Base-by-base conservation (phyloP, 345 rosid genomes). In the Acer negundo region DNA sequence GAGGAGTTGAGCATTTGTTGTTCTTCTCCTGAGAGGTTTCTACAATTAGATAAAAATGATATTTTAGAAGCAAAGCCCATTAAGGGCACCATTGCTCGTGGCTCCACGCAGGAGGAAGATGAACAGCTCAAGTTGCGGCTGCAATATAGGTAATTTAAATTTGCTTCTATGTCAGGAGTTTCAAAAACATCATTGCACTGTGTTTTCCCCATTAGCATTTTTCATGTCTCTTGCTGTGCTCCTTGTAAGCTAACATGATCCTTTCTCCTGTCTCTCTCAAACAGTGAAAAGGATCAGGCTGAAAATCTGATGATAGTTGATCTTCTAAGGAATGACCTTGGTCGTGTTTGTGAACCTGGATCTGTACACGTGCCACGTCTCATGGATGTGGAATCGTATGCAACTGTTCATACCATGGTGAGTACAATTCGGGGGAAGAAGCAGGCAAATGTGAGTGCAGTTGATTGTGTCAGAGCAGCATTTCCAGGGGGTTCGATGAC, bases 401-500 rank as follows among this genome's bases (percentile, higher is more conserved):
- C 97, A 73, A 94, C 99, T 0, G 99, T 96, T 35, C 99, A 96
- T 69, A 91, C 99, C 1, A 96, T 96, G 99, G 98, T 96, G 78
- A 96, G 98, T 75, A 96, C 97, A 4, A 80, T 96, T 49, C 84
- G 87, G 0, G 98, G 98, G 49, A 76, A 80, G 46, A 96, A 96
- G 84, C 80, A 59, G 74, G 24, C 91, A 20, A 87, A 90, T 35
- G 76, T 90, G 11, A 91, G 86, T 49, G 91, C 97, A 26, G 86
- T 91, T 2, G 93, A 88, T 58, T 94, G 95, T 40, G 90, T 96
- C 6, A 85, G 82, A 84, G 97, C 97, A 68, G 98, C 98, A 61
- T 96, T 92, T 82, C 98, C 98, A 0, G 99, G 99, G 0, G 97
- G 98, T 38, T 96, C 99, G 46, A 96, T 96, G 99, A 96, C 97